Percentiles rank a stretch among this genome's conserved stretches.
Conservation (phyloP, 2,329 filamentous ascomycete species). For the Dendrostoma leiphaemia region DNA sequence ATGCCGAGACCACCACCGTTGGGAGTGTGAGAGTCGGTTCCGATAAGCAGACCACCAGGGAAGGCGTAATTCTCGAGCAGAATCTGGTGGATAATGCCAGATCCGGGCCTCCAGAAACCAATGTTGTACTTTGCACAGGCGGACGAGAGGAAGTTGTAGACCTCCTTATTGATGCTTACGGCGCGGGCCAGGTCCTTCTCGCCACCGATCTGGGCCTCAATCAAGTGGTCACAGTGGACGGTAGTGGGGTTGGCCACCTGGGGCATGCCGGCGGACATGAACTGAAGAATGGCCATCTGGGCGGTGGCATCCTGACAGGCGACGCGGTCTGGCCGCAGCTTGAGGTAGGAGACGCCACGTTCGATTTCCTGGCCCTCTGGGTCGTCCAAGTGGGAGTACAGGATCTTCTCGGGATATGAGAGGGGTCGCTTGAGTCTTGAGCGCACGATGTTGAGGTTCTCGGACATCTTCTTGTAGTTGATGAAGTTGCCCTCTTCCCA, state of each 20-base stretch:
- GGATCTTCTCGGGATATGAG: constrained; percentile 95
- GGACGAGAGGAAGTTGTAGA: constrained; percentile 93
- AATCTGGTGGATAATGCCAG: constrained; percentile 99
- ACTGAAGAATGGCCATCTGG: constrained; percentile 99
- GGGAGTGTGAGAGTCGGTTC: constrained; percentile 96
- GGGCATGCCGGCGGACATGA: constrained; percentile 98
- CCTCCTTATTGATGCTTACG: constrained; percentile 95
- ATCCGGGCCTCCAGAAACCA: constrained; percentile 98
- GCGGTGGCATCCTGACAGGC: constrained; percentile 99
- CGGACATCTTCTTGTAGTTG: constrained; percentile 99
- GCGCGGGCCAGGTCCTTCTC: constrained; percentile 91
- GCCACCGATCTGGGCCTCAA: constrained; percentile 93
- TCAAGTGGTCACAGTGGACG: constrained; percentile 98
- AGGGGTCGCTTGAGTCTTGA: constrained; percentile 87
- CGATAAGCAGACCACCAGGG: constrained; percentile 96
- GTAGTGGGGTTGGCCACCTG: constrained; percentile 91
- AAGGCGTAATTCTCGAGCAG: constrained; percentile 98
- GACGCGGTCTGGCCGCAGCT: constrained; percentile 94
- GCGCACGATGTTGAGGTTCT: constrained; percentile 92
- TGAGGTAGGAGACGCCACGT: constrained; percentile 93
- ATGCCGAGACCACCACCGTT: constrained; percentile 96
- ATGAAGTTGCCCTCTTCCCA: constrained; percentile 96
- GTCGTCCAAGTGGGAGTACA: constrained; percentile 98
- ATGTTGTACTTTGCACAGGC: constrained; percentile 99
- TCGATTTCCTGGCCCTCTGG: constrained; percentile 94